A percentile compares a stretch with the other conserved stretches of the same genome.
phyloP scores from a whole-genome alignment of 192 early-diverging fungal species.

The Backusella sp. region DNA sequence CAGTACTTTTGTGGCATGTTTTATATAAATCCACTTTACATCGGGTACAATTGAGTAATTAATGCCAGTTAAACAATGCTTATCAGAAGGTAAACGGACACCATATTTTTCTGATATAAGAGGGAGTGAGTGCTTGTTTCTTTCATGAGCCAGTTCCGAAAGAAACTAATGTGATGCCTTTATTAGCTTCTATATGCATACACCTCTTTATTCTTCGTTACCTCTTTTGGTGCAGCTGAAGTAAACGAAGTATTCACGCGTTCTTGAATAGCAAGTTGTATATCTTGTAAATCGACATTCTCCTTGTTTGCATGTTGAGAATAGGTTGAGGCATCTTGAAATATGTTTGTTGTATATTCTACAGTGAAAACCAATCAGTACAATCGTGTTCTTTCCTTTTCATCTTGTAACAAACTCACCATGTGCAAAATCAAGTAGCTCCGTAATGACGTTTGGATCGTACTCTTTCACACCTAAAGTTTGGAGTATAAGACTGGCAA shows the following conservation, averaged over 20 bases:
- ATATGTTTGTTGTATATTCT: constrained; percentile 88
- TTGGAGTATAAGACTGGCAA: constrained; percentile 82
- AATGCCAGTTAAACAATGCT: constrained; percentile 69
- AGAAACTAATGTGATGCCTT: constrained; percentile 50
- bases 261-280: constrained; percentile 89
- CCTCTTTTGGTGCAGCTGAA: constrained; percentile 82
- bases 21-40: constrained; percentile 24
- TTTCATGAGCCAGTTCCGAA: constrained; percentile 69
- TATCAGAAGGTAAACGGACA: constrained; percentile 71
- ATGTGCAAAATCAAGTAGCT: constrained; percentile 92
- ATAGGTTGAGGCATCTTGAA: constrained; percentile 87
- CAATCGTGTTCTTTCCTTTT: not conserved
- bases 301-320: constrained; percentile 84
- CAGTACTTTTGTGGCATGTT: too few species aligned
- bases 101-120: constrained; percentile 79
- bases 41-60: constrained; percentile 78
- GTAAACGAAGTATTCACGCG: constrained; percentile 89
- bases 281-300: constrained; percentile 81
- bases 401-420: constrained; percentile 43
- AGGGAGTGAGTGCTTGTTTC: constrained; percentile 71
- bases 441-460: constrained; percentile 89
- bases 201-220: constrained; percentile 25
- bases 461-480: constrained; percentile 83
- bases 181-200: not conserved
- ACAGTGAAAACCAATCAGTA: not conserved